Base-by-base conservation (phyloP, 768 basidiomycete species). In the Russula sp. region DNA sequence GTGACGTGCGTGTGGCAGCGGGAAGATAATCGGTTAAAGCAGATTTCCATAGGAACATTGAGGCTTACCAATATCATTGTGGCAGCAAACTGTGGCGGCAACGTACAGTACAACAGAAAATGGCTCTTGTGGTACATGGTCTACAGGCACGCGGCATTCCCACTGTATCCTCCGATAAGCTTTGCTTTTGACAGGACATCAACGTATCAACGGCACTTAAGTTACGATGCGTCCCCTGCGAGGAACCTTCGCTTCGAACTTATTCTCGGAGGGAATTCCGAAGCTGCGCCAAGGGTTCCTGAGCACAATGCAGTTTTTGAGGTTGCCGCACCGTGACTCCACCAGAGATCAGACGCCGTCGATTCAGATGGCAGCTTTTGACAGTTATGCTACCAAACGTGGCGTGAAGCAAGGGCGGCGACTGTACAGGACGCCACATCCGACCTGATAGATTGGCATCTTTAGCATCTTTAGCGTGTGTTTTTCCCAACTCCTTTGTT, bases 191-290 rank as follows among this genome's bases (percentile, higher is more conserved):
- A 34, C 52, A n/a, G 1, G n/a, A 42, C 52, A 24, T 61, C 40
- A 44, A 42, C 59, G n/a, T n/a, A n/a, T n/a, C n/a, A n/a, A 30
- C 28, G 32, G 52, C 52, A 61, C 42, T 22, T n/a, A n/a, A n/a
- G n/a, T n/a, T 22, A 3, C 60, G 32, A 54, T 61, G 30, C 16
- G 30, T 16, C 8, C 40, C 51, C n/a, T 61, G 59, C 28, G 22
- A 61, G 52, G 60, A 44, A 61, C 60, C 51, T 46, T 36, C 52
- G 24, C 26, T 40, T n/a, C n/a, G 24, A 16, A 14, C n/a, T 24
- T 36, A 13, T 26, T 44, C 42, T 26, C 26, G 28, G 22, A 8
- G 28, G 30, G 49, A 54, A 32, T 53, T n/a, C 9, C 52, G 32
- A 61, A 34, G 40, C 34, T 1, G 34, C 34, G 28, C 30, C 30